Evolutionary conservation across 2,329 filamentous ascomycete species (phyloP).

Genomic region (Aspergillus unguis): DNA sequence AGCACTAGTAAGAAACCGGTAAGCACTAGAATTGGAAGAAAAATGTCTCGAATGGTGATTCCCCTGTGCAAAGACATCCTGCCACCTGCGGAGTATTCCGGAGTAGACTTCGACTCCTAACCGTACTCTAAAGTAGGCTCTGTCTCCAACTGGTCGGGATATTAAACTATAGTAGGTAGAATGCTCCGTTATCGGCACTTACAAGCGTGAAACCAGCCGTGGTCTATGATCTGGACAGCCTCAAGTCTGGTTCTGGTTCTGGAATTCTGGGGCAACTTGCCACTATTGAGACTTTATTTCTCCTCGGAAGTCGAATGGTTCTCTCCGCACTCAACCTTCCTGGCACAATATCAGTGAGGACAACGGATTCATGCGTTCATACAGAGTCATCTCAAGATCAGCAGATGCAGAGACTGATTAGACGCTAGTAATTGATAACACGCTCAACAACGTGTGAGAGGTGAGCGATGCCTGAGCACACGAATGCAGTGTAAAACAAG

Average conservation of each 20-base stretch:
- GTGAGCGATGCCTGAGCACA: conserved; percentile 7
- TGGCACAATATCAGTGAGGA: no score
- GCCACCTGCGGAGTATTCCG: no score
- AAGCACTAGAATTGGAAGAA: no score
- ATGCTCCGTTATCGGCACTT: conserved; percentile 3
- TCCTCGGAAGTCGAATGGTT: no score
- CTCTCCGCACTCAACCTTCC: no score
- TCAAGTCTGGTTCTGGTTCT: not conserved
- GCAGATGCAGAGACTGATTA: not conserved
- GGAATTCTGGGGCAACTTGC: not conserved
- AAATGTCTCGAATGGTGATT: no score
- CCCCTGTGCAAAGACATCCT: no score
- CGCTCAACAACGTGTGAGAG: not conserved
- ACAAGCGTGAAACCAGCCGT: not conserved
- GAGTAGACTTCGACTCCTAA: no score
- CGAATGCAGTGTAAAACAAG: conserved; percentile 6
- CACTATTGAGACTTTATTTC: not conserved
- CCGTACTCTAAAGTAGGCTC: no score
- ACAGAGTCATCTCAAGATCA: no score
- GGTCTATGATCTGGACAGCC: not conserved
- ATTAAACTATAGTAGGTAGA: not conserved
- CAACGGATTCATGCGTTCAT: not conserved
- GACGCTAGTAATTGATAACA: conserved; percentile 8
- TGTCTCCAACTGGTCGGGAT: no score
- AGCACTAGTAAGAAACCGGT: no score